A percentile compares a stretch with the other conserved stretches of the same genome.
These are phyloP conservation scores for Acacia confusa DNA, from an alignment of 306 rosid genomes.

Conservation along the genomic window DNA sequence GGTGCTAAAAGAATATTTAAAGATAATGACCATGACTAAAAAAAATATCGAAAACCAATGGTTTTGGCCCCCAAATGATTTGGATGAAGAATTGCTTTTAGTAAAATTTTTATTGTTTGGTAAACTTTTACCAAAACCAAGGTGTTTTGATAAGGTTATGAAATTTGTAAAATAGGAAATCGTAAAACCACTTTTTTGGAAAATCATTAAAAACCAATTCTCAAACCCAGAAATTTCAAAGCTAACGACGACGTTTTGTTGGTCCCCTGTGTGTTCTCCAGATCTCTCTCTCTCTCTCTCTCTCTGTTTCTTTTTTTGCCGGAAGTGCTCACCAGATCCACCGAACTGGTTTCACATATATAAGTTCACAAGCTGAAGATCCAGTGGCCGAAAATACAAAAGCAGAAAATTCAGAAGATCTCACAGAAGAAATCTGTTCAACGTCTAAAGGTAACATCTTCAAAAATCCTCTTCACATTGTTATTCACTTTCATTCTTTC, in stretches of 20 bases:
- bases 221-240: background rate
- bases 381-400: background rate
- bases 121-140: no score
- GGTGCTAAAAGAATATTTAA: no score
- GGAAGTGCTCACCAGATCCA: background rate
- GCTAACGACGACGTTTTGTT: background rate
- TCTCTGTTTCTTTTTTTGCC: no score
- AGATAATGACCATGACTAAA: no score
- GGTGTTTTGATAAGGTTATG: no score
- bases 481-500: background rate
- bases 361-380: background rate
- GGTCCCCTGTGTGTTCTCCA: background rate
- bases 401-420: background rate
- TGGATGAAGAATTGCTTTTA: no score
- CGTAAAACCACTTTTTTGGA: no score
- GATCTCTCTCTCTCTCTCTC: no score
- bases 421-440: background rate
- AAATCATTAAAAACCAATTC: background rate
- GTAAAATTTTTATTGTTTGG: no score
- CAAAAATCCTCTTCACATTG: background rate
- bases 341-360: background rate
- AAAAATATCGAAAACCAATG: no score
- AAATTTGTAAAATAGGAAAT: no score
- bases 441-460: background rate
- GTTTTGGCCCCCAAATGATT: no score